Conservation (phyloP, 805 yeast genomes). For the Metschnikowia koreensis region DNA sequence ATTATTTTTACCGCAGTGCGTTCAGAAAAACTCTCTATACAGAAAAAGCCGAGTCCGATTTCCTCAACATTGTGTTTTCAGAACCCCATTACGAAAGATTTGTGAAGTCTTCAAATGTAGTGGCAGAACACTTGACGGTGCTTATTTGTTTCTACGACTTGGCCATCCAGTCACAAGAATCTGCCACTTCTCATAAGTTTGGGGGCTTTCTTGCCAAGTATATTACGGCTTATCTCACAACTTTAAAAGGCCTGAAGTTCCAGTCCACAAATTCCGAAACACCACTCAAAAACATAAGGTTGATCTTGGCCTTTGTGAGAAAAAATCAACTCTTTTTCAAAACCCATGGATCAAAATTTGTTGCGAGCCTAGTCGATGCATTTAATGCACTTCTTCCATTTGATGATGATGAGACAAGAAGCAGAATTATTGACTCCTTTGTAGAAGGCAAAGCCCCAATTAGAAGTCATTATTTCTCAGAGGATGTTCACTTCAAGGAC, state of each 20-base stretch:
- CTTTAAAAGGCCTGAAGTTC: not conserved
- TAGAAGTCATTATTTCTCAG: slow-evolving; percentile 56
- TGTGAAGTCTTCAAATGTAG: slow-evolving; percentile 5
- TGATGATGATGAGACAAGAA: slow-evolving; percentile 13
- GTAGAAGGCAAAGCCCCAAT: slow-evolving; percentile 29
- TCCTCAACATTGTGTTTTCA: slow-evolving; percentile 25
- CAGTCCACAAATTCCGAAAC: slow-evolving; percentile 6
- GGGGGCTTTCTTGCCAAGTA: slow-evolving; percentile 11
- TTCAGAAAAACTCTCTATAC: slow-evolving; percentile 19
- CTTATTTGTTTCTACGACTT: slow-evolving; percentile 16
- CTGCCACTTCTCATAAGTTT: slow-evolving; percentile 2
- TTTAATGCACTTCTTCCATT: slow-evolving; percentile 9
- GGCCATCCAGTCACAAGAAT: slow-evolving; percentile 6
- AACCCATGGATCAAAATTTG: not conserved
- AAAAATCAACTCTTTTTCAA: slow-evolving; percentile 1
- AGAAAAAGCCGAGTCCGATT: slow-evolving; percentile 20
- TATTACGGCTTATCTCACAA: slow-evolving; percentile 6
- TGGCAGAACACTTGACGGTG: slow-evolving; percentile 15
- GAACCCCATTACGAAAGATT: slow-evolving; percentile 9
- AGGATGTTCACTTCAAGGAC: slow-evolving; percentile 63
- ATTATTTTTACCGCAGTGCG: slow-evolving; percentile 39
- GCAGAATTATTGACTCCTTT: slow-evolving; percentile 8
- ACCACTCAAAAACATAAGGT: slow-evolving; percentile 12
- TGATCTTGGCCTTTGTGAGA: slow-evolving; percentile 16
- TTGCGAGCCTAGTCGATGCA: slow-evolving; percentile 6